A percentile compares a stretch with the other conserved stretches of the same genome.
Evolutionary conservation across 73 alveolate species (phyloP).

Genomic region (Blepharisma japonicum): DNA sequence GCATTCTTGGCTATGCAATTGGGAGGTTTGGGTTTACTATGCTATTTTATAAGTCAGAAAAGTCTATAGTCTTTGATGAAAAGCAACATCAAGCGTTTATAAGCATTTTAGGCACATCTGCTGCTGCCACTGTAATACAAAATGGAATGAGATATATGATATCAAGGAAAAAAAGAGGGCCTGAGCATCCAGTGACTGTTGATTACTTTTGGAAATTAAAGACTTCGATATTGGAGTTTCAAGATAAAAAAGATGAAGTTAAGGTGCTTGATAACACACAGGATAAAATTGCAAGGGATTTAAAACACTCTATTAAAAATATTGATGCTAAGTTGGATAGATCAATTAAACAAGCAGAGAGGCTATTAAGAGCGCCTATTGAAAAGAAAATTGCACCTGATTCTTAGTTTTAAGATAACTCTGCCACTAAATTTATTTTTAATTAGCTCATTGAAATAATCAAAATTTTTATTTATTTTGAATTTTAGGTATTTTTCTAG

Average conservation of each 20-base stretch:
- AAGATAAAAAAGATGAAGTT: conserved; percentile 14
- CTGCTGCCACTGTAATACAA: conserved; percentile 3
- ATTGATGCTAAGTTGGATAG: no score
- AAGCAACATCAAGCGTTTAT: conserved; percentile 14
- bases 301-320: no score
- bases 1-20: neutral
- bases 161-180: neutral
- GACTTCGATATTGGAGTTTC: neutral
- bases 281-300: neutral
- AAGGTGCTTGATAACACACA: neutral
- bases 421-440: no score
- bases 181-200: neutral
- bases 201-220: neutral
- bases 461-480: no score
- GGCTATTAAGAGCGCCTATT: no score
- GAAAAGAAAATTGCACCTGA: no score
- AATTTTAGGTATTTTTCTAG: no score
- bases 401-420: no score
- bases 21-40: conserved; percentile 10
- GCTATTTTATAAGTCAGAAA: neutral
- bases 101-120: neutral
- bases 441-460: no score
- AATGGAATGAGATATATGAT: neutral
- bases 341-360: no score
- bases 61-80: neutral